phyloP scores from a whole-genome alignment of 2,329 filamentous ascomycete genomes.

The Microdochium trichocladiopsis region DNA sequence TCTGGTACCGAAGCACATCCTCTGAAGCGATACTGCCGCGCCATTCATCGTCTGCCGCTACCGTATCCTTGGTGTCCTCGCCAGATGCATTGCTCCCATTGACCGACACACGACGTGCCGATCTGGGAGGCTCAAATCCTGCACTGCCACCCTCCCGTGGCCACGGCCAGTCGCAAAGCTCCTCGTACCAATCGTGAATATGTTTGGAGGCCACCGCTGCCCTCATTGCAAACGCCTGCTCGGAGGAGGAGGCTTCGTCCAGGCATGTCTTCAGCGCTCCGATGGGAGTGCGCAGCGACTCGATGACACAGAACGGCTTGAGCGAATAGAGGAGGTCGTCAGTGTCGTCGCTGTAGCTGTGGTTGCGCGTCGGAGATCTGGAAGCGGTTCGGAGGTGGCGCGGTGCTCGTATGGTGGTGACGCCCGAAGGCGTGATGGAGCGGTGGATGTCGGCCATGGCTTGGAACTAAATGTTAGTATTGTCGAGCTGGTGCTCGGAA shows the following conservation, averaged over 20 bases:
- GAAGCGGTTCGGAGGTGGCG: constrained; percentile 30
- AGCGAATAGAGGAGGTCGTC: constrained; percentile 58
- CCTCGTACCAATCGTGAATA: constrained; percentile 68
- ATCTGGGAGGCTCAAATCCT: constrained; percentile 38
- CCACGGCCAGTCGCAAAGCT: constrained; percentile 58
- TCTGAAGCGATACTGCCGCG: constrained; percentile 63
- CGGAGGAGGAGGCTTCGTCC: constrained; percentile 52
- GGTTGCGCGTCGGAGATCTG: constrained; percentile 34
- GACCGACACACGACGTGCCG: neutral
- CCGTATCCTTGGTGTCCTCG: neutral
- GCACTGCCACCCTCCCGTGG: constrained; percentile 37
- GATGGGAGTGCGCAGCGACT: constrained; percentile 48
- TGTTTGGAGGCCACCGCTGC: constrained; percentile 64
- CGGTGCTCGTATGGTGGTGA: constrained; percentile 21
- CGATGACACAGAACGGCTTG: constrained; percentile 51
- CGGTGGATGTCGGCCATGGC: constrained; percentile 7
- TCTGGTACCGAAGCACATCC: constrained; percentile 62
- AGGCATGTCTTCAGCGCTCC: constrained; percentile 52
- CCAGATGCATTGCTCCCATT: neutral
- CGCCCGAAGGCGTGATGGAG: constrained; percentile 24
- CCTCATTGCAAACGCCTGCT: constrained; percentile 65
- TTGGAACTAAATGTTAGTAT: constrained; percentile 14
- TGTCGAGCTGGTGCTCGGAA: neutral
- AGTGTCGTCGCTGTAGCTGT: constrained; percentile 22
- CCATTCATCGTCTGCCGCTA: constrained; percentile 2